phyloP scores from a whole-genome alignment of 1,139 yeast species.

The Sugiyamaella sp. region DNA sequence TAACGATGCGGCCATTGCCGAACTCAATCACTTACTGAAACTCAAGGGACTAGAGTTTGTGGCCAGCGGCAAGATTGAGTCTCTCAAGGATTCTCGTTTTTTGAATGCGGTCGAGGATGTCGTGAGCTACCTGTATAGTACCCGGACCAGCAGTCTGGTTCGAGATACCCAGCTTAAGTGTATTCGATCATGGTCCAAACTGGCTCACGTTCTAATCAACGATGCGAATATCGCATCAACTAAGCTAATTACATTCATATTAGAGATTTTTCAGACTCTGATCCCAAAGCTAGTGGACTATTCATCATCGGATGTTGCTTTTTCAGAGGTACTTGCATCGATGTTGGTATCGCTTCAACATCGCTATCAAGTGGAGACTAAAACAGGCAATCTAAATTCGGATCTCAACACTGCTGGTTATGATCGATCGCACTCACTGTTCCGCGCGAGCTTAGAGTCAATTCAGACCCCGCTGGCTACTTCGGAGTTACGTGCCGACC shows the following conservation, averaged over 20 bases:
- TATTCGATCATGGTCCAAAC: conserved; percentile 80
- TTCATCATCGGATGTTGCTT: conserved; percentile 63
- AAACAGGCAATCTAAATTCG: conserved; percentile 33
- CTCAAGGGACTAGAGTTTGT: conserved; percentile 37
- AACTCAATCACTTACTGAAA: conserved; percentile 32
- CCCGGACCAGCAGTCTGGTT: conserved; percentile 28
- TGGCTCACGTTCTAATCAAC: conserved; percentile 70
- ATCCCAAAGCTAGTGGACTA: conserved; percentile 78
- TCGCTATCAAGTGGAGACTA: conserved; percentile 51
- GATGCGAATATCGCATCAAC: conserved; percentile 53
- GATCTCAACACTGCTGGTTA: conserved; percentile 38
- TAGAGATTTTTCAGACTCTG: conserved; percentile 74
- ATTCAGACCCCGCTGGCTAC: conserved; percentile 70
- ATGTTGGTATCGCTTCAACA: conserved; percentile 73
- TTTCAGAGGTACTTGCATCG: conserved; percentile 77
- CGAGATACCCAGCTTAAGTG: conserved; percentile 58
- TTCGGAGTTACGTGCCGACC: conserved; percentile 69
- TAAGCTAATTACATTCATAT: conserved; percentile 60
- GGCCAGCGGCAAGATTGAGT: conserved; percentile 23
- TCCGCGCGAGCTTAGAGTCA: conserved; percentile 74
- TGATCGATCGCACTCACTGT: conserved; percentile 65
- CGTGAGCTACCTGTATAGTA: conserved; percentile 26
- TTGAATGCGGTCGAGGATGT: conserved; percentile 19
- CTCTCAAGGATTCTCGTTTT: conserved; percentile 29
- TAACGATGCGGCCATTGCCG: conserved; percentile 28